Evolutionary conservation across 257 asterid species (phyloP), one percentile per base, ranked within the genome.

Genomic region (Plantago major): DNA sequence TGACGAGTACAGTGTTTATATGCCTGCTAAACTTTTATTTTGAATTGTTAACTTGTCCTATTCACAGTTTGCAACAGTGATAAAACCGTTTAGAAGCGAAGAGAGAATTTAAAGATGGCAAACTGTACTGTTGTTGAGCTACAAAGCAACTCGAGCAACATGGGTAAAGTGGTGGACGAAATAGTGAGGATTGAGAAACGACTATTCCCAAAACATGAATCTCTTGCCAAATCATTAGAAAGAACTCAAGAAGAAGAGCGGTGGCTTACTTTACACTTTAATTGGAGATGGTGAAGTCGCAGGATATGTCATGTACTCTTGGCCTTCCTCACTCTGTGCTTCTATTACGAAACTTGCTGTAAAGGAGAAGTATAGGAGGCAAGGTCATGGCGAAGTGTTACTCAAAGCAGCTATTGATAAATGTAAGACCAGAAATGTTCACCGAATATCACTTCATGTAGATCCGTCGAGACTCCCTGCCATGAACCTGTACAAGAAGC

Each of bases 291-390:
- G 68, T 22, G 92, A 88, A 67, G 76, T 86, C 70, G 84, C 84
- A 30, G 96, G 92, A 61, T 91, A 91, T 68, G 84, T 79, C 62
- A 88, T 91, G 96, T 91, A 71, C 48, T 82, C 90, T 9, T 91
- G 94, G 84, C 89, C 95, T 43, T 82, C 92, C 16, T 91, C 96
- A 0, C 87, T 88, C 33, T 79, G 30, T 65, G 96, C 94, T 78
- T 80, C 73, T 44, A 84, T 91, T 68, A 88, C 98, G 0, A 88
- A 91, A 66, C 87, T 91, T 26, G 98, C 95, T 79, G 98, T 91
- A 19, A 91, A 81, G 70, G 96, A 88, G 67, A 84, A 76, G 8
- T 74, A 48, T 68, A 75, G 96, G 72, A 70, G 84, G 66, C 78
- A 74, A 65, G 95, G 96, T 17, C 74, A 67, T 37, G 98, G 98